A percentile compares a stretch with the other conserved stretches of the same genome.
These are phyloP conservation scores for Lepidium africanum DNA, from an alignment of 345 rosid genomes.

Conservation along the genomic window DNA sequence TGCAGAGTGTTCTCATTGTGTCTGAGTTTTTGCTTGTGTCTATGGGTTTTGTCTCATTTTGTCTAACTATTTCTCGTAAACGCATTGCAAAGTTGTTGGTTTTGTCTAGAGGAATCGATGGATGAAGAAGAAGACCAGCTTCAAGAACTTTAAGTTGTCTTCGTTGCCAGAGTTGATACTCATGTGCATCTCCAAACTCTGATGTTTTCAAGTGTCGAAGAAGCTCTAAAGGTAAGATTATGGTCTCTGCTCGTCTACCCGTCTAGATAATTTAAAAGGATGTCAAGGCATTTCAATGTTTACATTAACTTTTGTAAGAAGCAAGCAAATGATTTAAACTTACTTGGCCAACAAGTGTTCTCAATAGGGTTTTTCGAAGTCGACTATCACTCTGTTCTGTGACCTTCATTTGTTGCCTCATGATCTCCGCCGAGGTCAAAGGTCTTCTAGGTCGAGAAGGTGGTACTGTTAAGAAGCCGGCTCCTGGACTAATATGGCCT, in stretches of 20 bases:
- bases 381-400: conserved; percentile 82
- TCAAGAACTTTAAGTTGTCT: conserved; percentile 77
- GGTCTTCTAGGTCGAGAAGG: conserved; percentile 56
- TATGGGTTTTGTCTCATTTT: conserved; percentile 39
- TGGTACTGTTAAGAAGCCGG: conserved; percentile 37
- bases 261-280: conserved; percentile 30
- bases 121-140: conserved; percentile 66
- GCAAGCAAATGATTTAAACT: conserved; percentile 9
- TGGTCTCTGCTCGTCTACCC: conserved; percentile 77
- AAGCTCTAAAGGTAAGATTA: conserved; percentile 82
- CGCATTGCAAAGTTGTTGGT: conserved; percentile 48
- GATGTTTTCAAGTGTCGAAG: conserved; percentile 76
- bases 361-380: conserved; percentile 77
- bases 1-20: conserved; percentile 55
- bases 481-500: conserved; percentile 26
- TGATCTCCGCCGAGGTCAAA: conserved; percentile 81
- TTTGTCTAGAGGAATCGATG: conserved; percentile 60
- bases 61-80: conserved; percentile 48
- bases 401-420: conserved; percentile 90
- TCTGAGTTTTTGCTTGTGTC: conserved; percentile 73
- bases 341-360: conserved; percentile 92
- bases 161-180: conserved; percentile 78
- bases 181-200: conserved; percentile 59
- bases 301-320: not conserved
- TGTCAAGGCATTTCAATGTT: not conserved